phyloP scores from a whole-genome alignment of 257 asterid genomes.

The Echites panduratus region DNA sequence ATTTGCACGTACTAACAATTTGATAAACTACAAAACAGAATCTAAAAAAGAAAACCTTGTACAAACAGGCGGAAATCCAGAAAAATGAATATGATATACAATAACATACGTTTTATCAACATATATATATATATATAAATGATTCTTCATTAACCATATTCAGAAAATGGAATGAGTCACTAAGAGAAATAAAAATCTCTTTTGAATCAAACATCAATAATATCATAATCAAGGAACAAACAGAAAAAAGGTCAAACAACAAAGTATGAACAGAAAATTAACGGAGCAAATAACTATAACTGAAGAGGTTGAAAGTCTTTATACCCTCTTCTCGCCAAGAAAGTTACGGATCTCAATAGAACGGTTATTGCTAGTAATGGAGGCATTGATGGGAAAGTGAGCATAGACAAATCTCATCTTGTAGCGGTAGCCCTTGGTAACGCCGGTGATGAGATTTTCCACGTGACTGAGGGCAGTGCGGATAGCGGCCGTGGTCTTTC shows the following conservation, averaged over 20 bases:
- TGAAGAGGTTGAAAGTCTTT: not conserved
- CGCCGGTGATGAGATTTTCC: slow-evolving; percentile 62
- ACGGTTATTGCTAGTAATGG: slow-evolving; percentile 39
- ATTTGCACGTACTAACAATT: not conserved
- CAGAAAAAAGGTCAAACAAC: not conserved
- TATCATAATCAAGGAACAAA: no score
- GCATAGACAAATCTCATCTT: slow-evolving; percentile 90
- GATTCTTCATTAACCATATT: not conserved
- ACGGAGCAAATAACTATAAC: not conserved
- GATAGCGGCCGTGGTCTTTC: slow-evolving; percentile 75
- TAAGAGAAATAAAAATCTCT: not conserved
- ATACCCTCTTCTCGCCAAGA: slow-evolving; percentile 84
- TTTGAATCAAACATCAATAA: not conserved
- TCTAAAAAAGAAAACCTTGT: not conserved
- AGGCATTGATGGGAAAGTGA: slow-evolving; percentile 77
- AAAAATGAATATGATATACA: no score
- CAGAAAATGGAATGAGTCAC: not conserved
- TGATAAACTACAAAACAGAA: not conserved
- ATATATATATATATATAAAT: no score
- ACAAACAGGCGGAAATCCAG: no score
- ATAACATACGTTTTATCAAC: no score
- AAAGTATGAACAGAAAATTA: not conserved
- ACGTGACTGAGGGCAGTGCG: slow-evolving; percentile 86
- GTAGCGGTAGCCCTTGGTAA: slow-evolving; percentile 73
- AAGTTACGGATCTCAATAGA: slow-evolving; percentile 83